These are phyloP conservation scores for Ulota crispa DNA, from an alignment of 225 moss, liverwort and hornwort species.

Conservation along the genomic window DNA sequence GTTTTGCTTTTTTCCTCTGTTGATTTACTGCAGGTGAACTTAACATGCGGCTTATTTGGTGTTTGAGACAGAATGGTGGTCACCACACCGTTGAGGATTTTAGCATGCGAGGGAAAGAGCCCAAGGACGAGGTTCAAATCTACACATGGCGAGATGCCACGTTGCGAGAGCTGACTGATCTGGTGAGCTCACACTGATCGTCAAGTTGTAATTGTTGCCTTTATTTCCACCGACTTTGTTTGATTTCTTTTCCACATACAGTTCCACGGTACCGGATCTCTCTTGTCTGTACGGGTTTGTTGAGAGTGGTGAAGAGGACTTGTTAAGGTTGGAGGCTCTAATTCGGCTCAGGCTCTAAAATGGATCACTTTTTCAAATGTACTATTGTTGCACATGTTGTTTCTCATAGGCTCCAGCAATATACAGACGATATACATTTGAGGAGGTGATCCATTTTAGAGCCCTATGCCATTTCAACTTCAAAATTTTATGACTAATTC, in stretches of 20 bases:
- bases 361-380: too few relatives aligned
- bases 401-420: too few relatives aligned
- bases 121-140: conserved; percentile 99
- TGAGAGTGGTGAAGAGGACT: not conserved
- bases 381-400: too few relatives aligned
- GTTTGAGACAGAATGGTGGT: conserved; percentile 63
- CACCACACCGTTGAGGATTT: conserved; percentile 96
- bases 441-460: too few relatives aligned
- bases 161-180: conserved; percentile 95
- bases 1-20: not conserved
- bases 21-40: not conserved
- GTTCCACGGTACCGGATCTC: not conserved
- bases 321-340: too few relatives aligned
- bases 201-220: not conserved
- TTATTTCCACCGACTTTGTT: not conserved
- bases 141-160: conserved; percentile 99
- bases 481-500: too few relatives aligned
- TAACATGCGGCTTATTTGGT: not conserved
- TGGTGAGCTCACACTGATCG: conserved; percentile 46
- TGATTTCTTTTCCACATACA: not conserved
- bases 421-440: too few relatives aligned
- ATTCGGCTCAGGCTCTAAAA: too few relatives aligned
- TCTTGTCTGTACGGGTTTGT: not conserved
- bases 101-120: conserved; percentile 87
- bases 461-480: too few relatives aligned